Percentiles rank a stretch among this genome's conserved stretches.
Evolutionary conservation across 1,284 basidiomycete genomes (phyloP).

Genomic region (Inonotus hispidus): DNA sequence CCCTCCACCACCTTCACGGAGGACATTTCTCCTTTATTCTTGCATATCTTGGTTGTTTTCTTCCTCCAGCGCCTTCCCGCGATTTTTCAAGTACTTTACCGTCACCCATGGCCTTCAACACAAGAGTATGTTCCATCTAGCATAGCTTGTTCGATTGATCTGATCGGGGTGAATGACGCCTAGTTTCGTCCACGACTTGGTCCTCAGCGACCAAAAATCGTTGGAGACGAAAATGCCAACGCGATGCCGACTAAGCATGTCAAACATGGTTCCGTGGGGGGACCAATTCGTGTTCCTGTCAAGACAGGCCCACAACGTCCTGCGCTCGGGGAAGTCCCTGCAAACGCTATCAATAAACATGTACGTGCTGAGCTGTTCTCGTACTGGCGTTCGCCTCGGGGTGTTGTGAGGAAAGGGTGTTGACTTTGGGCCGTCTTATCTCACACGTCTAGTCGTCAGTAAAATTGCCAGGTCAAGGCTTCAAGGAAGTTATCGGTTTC

Average conservation of each 20-base stretch:
- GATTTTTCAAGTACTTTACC: constrained; percentile 1
- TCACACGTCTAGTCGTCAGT: constrained; percentile 14
- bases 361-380: constrained; percentile 35
- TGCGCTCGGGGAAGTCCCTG: constrained; percentile 68
- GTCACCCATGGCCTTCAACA: constrained; percentile 15
- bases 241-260: constrained; percentile 45
- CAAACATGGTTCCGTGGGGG: constrained; percentile 48
- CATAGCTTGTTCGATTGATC: neutral
- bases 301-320: constrained; percentile 41
- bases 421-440: neutral
- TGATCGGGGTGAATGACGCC: neutral
- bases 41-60: constrained; percentile 27
- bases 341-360: constrained; percentile 67
- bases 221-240: constrained; percentile 67
- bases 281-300: constrained; percentile 38
- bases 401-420: neutral
- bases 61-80: neutral
- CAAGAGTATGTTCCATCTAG: constrained; percentile 11
- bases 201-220: constrained; percentile 50
- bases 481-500: constrained; percentile 40
- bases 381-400: neutral
- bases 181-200: constrained; percentile 38
- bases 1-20: constrained; percentile 19
- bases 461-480: constrained; percentile 25
- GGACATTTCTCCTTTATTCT: constrained; percentile 24